phyloP scores from a whole-genome alignment of 2,329 filamentous ascomycete genomes.

The Ophiobolus disseminans region DNA sequence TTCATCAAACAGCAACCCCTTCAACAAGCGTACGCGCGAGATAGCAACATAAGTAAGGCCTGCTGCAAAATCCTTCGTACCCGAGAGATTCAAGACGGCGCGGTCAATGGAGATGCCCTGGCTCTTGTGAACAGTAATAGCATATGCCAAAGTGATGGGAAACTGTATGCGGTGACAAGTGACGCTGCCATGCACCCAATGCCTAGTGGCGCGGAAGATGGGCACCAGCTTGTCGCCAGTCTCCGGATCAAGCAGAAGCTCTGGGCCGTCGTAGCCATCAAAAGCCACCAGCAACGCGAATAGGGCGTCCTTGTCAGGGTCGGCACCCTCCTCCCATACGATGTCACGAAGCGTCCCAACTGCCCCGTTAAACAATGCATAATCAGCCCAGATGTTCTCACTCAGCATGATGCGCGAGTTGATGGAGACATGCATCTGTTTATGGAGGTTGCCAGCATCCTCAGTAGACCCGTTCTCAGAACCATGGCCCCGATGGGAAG shows the following conservation, averaged over 20 bases:
- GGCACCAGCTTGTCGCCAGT: neutral
- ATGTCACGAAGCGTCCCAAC: neutral
- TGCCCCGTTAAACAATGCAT: neutral
- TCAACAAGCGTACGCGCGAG: neutral
- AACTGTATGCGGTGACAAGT: neutral
- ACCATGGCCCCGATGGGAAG: neutral
- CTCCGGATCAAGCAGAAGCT: neutral
- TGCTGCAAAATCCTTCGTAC: neutral
- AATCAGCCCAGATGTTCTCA: neutral
- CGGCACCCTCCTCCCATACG: neutral
- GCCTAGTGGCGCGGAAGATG: neutral
- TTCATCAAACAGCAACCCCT: neutral
- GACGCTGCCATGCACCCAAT: neutral
- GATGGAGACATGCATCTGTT: neutral
- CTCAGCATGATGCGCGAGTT: neutral
- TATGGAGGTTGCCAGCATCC: neutral
- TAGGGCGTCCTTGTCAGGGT: neutral
- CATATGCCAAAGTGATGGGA: neutral
- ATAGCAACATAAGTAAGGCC: neutral
- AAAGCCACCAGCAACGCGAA: neutral
- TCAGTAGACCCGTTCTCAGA: neutral
- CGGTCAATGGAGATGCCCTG: neutral
- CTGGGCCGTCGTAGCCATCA: neutral
- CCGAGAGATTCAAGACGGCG: neutral
- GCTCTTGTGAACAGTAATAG: neutral